A percentile compares a stretch with the other conserved stretches of the same genome.
Conservation (phyloP, 2,329 filamentous ascomycete genomes). For the Mycocentrospora acerina region DNA sequence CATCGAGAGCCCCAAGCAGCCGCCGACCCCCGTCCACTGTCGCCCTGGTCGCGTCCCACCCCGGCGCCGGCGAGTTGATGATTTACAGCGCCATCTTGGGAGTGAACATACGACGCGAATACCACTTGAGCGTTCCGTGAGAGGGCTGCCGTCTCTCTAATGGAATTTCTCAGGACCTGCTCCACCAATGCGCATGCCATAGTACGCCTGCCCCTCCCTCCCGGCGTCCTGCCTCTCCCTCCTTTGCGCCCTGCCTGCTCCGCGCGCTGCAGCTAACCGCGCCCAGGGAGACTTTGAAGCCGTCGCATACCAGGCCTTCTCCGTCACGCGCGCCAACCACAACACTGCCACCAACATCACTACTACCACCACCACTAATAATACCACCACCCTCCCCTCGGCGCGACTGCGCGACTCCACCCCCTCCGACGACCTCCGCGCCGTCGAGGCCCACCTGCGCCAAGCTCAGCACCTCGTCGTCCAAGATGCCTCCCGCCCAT, state of each 20-base stretch:
- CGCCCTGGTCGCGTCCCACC: conserved; percentile 13
- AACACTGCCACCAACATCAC: no score
- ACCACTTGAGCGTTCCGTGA: conserved; percentile 43
- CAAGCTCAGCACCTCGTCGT: conserved; percentile 28
- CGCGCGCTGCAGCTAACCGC: conserved; percentile 13
- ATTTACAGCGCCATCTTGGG: conserved; percentile 37
- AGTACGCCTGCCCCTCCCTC: conserved; percentile 17
- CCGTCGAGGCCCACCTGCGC: conserved; percentile 34
- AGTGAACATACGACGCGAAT: conserved; percentile 38
- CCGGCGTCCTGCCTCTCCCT: no score
- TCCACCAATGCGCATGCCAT: conserved; percentile 43
- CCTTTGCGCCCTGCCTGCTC: neutral
- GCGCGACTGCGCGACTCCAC: conserved; percentile 14
- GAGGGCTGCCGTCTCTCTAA: conserved; percentile 35
- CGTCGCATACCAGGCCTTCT: conserved; percentile 40
- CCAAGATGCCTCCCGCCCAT: conserved; percentile 33
- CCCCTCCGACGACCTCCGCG: conserved; percentile 30
- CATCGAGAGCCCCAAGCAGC: neutral
- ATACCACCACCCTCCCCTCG: conserved; percentile 14
- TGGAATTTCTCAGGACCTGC: conserved; percentile 43
- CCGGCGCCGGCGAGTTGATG: conserved; percentile 37
- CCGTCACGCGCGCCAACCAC: conserved; percentile 24
- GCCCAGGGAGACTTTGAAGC: conserved; percentile 40
- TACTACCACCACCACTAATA: no score
- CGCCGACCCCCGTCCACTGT: conserved; percentile 7